phyloP scores from a whole-genome alignment of 139 green algal genomes.

The Micractinium conductrix region DNA sequence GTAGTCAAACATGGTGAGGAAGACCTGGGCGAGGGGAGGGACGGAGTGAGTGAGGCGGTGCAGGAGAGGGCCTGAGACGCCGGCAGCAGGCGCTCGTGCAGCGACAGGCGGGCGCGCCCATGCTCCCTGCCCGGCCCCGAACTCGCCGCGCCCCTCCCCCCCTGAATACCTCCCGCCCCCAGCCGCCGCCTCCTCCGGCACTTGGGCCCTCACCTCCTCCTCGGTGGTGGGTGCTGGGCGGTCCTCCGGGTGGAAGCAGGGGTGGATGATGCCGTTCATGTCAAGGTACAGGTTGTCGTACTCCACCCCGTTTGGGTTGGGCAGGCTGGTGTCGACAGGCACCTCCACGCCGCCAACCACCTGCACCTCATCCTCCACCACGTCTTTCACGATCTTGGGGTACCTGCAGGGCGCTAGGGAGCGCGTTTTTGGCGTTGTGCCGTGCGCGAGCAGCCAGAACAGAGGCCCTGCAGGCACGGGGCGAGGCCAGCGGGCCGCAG shows the following conservation, averaged over 20 bases:
- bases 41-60: too few species aligned
- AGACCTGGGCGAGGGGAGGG: too few species aligned
- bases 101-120: too few species aligned
- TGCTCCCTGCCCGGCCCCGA: too few species aligned
- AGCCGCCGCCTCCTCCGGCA: too few species aligned
- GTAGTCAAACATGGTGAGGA: conserved; percentile 98
- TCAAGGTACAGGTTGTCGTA: conserved; percentile 99
- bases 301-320: conserved; percentile 97
- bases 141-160: too few species aligned
- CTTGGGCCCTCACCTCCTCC: too few species aligned
- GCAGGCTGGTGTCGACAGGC: conserved; percentile 87
- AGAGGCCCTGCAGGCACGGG: background rate
- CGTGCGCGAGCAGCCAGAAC: background rate
- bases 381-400: conserved; percentile 93
- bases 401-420: conserved; percentile 73
- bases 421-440: background rate
- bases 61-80: too few species aligned
- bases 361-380: conserved; percentile 82
- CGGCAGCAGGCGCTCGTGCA: too few species aligned
- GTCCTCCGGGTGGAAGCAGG: conserved; percentile 99
- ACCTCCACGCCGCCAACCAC: conserved; percentile 84
- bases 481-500: background rate
- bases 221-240: conserved; percentile 69
- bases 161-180: too few species aligned
- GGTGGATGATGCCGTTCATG: conserved; percentile 99